phyloP scores from a whole-genome alignment of 805 yeast species.

The Teunomyces aglyptinius region DNA sequence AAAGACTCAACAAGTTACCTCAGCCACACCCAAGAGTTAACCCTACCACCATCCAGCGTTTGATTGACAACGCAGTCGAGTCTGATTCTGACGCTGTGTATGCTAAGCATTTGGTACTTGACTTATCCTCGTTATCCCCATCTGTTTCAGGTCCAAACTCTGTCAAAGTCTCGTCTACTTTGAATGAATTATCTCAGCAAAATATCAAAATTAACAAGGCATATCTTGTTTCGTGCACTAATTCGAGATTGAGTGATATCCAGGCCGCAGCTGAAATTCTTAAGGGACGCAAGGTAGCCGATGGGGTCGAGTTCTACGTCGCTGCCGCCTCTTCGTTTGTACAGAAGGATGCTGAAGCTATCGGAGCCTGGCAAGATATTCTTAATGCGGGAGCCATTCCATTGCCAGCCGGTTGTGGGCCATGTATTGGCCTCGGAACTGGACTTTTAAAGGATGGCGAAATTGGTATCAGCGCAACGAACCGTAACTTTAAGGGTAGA shows the following conservation, averaged over 20 bases:
- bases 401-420: conserved; percentile 98
- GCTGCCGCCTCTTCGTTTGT: conserved; percentile 97
- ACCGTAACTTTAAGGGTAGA: conserved; percentile 97
- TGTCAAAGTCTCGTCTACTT: conserved; percentile 83
- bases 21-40: conserved; percentile 85
- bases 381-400: conserved; percentile 92
- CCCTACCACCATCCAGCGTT: conserved; percentile 50
- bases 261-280: conserved; percentile 92
- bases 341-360: conserved; percentile 85
- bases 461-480: conserved; percentile 97
- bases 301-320: conserved; percentile 90
- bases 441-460: conserved; percentile 94
- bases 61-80: conserved; percentile 41
- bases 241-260: conserved; percentile 88
- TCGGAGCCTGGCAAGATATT: conserved; percentile 89
- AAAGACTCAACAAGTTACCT: conserved; percentile 55
- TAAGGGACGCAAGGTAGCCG: conserved; percentile 77
- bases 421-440: conserved; percentile 96
- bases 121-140: conserved; percentile 78
- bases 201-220: conserved; percentile 87
- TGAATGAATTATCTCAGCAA: conserved; percentile 69
- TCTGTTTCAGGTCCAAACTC: conserved; percentile 96
- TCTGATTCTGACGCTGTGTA: conserved; percentile 81
- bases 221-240: conserved; percentile 96
- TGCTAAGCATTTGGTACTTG: conserved; percentile 84